Conservation (phyloP, 1,139 yeast species). For the Sugiyamaella grinbergsii region DNA sequence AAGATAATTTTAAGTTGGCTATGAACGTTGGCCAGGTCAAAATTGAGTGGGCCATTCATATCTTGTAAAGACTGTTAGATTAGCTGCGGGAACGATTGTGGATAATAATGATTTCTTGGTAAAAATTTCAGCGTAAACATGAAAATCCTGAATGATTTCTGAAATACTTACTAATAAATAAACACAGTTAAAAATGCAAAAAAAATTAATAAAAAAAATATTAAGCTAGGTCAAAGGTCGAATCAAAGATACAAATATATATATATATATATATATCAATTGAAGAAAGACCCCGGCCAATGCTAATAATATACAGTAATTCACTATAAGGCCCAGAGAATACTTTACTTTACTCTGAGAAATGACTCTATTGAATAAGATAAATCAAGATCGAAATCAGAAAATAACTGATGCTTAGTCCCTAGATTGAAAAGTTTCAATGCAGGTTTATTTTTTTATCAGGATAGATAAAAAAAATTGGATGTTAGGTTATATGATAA, state of each 20-base stretch:
- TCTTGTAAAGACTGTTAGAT: too few species aligned
- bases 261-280: too few species aligned
- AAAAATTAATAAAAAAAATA: too few species aligned
- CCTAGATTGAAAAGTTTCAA: slow-evolving; percentile 5
- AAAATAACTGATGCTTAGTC: background rate
- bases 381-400: background rate
- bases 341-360: too few species aligned
- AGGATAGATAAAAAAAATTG: slow-evolving; percentile 11
- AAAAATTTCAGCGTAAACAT: too few species aligned
- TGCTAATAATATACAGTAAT: too few species aligned
- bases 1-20: slow-evolving; percentile 1
- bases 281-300: too few species aligned
- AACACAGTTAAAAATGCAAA: background rate
- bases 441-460: slow-evolving; percentile 7
- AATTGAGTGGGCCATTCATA: slow-evolving; percentile 13
- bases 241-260: background rate
- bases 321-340: too few species aligned
- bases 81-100: too few species aligned
- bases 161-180: background rate
- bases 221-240: background rate
- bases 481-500: slow-evolving; percentile 15
- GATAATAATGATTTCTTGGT: too few species aligned
- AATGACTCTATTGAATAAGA: background rate
- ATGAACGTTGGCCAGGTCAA: slow-evolving; percentile 1
- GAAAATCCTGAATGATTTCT: too few species aligned